Evolutionary conservation across 208 protist species (phyloP), one percentile per base, ranked within the genome.

Genomic region (Kentomonas sorsogonicus): DNA sequence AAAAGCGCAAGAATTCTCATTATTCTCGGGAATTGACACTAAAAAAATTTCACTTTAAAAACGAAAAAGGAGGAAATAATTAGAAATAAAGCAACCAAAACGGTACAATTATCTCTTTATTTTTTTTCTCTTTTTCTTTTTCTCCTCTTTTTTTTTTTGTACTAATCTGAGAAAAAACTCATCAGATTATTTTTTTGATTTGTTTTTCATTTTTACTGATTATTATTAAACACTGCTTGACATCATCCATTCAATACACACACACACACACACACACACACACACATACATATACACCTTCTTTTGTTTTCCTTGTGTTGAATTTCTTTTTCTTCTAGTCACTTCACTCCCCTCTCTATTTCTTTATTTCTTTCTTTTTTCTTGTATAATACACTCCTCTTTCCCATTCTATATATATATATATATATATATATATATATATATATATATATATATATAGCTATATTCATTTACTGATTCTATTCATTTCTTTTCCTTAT

Each of bases 151-250:
- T 34, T 18, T 48, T 48, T 9, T 48, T 48, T 48, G 16, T 48
- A 46, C 6, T 26, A 46, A 46, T 26, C n/a, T n/a, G n/a, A 22
- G 16, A 22, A 46, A 46, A 46, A 46, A 6, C 9, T 46, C n/a
- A 7, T 53, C 6, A 9, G 11, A 6, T 9, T 5, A 31, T 55
- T n/a, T 55, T 34, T 43, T 34, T 30, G 3, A 31, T 40, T 46
- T 26, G 18, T 47, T 45, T 39, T 27, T 5, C 36, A 40, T 55
- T 39, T 55, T 23, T 58, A 58, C 15, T 56, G 34, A 20, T 40
- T 39, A 33, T 41, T 39, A n/a, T 23, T 45, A 23, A 7, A 39
- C 34, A 39, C 7, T 39, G 7, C n/a, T n/a, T n/a, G n/a, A n/a
- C n/a, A n/a, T n/a, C n/a, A n/a, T n/a, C n/a, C n/a, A n/a, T n/a